Conservation (phyloP, 331 rosid species). For the Malus hybrid region DNA sequence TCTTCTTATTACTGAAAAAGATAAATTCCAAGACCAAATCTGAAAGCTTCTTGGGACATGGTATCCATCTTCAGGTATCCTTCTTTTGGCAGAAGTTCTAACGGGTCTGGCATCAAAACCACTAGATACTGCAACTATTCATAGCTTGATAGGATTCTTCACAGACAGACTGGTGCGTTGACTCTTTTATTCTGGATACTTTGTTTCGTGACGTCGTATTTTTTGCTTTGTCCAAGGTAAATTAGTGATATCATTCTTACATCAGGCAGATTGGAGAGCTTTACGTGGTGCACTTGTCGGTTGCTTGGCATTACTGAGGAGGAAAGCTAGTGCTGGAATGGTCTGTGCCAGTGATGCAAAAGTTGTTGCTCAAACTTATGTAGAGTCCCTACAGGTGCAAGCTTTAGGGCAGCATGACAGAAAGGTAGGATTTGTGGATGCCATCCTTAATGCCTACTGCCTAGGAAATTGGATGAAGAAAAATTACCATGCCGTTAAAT, state of each 20-base stretch:
- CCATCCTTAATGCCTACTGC: neutral
- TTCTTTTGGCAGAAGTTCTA: constrained; percentile 84
- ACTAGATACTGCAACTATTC: constrained; percentile 46
- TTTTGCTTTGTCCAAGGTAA: neutral
- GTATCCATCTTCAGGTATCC: constrained; percentile 50
- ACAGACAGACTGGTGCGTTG: constrained; percentile 82
- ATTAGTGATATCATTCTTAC: constrained; percentile 17
- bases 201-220: neutral
- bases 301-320: constrained; percentile 73
- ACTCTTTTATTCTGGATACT: constrained; percentile 6
- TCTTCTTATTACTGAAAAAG: too few species aligned
- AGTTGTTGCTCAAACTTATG: constrained; percentile 52
- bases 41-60: constrained; percentile 14
- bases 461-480: neutral
- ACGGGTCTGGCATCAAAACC: constrained; percentile 50
- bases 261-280: constrained; percentile 99
- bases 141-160: constrained; percentile 76
- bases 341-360: constrained; percentile 62
- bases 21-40: neutral
- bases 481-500: neutral
- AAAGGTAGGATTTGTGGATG: constrained; percentile 40
- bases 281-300: constrained; percentile 92
- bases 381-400: constrained; percentile 67
- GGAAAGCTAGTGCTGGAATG: constrained; percentile 52
- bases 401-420: constrained; percentile 85